Evolutionary conservation across 139 green algal species (phyloP), one percentile per base, ranked within the genome.

Genomic region (Micractinium conductrix): DNA sequence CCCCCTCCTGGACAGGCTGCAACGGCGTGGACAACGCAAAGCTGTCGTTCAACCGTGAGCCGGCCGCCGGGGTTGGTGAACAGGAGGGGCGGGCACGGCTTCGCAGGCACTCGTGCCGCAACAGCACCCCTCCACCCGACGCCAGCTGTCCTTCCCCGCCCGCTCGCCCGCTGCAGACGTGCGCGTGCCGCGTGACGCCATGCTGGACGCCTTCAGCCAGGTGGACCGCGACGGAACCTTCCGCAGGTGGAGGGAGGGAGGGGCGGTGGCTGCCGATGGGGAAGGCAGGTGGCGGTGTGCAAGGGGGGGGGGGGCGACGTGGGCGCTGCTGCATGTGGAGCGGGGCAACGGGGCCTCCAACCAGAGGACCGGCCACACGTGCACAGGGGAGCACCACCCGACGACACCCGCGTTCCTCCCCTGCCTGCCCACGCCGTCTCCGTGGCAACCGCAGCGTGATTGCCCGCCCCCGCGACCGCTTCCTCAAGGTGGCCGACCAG

Each of bases 21-120:
- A 97, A 97, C 69, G 94, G 94, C 6, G 94, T 98, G 42, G 95
- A 98, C 91, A 98, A 98, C 70, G 96, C 91, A 71, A 96, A 97
- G 91, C 91, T 99, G n/a, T 92, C 88, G 71, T 97, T 98, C 84
- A 85, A 96, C 74, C 72, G 86, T 91, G 28, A 81, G 89, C 74
- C 21, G 30, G 3, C 60, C 60, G 28, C 19, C 16, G n/a, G 50
- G 35, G 35, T 62, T 65, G 16, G 55, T 65, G 16, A 65, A 65
- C 55, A 7, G 16, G 55, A 14, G 12, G 48, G 48, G 16, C 12
- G 48, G 48, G 48, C 48, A 58, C 48, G 48, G 48, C 12, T 58
- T 10, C 48, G 12, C 16, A 16, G 48, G 48, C 48, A 58, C 48
- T 58, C 53, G 26, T 16, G 53, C 53, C 19, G 19, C 53, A 62